phyloP scores from a whole-genome alignment of 345 rosid species.

The Acer campestre region DNA sequence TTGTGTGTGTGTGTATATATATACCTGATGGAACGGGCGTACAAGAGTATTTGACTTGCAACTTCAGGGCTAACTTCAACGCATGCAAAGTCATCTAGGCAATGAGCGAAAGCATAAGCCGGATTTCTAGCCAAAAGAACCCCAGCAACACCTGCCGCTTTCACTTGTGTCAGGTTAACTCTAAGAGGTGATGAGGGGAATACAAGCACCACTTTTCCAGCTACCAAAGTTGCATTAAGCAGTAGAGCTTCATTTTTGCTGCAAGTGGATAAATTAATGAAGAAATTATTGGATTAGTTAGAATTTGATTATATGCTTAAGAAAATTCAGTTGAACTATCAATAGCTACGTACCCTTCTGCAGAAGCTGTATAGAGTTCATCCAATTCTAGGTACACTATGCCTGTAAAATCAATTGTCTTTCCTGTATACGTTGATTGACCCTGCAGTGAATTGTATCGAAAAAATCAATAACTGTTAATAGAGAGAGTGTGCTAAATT shows the following conservation, averaged over 20 bases:
- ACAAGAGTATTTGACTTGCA: slow-evolving; percentile 34
- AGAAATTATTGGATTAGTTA: background rate
- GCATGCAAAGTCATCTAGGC: slow-evolving; percentile 38
- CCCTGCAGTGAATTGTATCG: slow-evolving; percentile 19
- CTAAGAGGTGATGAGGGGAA: slow-evolving; percentile 23
- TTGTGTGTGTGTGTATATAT: background rate
- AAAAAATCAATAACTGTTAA: too few species aligned
- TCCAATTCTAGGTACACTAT: slow-evolving; percentile 39
- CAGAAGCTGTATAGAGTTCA: slow-evolving; percentile 13
- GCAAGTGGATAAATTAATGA: slow-evolving; percentile 11
- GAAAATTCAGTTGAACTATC: background rate
- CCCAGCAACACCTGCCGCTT: slow-evolving; percentile 36
- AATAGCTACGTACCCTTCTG: slow-evolving; percentile 2
- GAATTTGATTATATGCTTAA: background rate
- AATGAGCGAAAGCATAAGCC: slow-evolving; percentile 27
- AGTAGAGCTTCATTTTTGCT: slow-evolving; percentile 38
- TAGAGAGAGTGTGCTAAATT: background rate
- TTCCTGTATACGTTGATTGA: slow-evolving; percentile 35
- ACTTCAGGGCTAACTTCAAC: slow-evolving; percentile 33
- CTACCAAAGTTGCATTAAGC: slow-evolving; percentile 30
- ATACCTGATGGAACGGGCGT: slow-evolving; percentile 36
- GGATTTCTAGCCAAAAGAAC: slow-evolving; percentile 39
- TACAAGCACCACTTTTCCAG: slow-evolving; percentile 40
- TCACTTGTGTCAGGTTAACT: slow-evolving; percentile 24
- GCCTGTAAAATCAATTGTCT: slow-evolving; percentile 26